Evolutionary conservation across 192 early-diverging fungal genomes (phyloP).

Genomic region (Anaeromyces robustus): DNA sequence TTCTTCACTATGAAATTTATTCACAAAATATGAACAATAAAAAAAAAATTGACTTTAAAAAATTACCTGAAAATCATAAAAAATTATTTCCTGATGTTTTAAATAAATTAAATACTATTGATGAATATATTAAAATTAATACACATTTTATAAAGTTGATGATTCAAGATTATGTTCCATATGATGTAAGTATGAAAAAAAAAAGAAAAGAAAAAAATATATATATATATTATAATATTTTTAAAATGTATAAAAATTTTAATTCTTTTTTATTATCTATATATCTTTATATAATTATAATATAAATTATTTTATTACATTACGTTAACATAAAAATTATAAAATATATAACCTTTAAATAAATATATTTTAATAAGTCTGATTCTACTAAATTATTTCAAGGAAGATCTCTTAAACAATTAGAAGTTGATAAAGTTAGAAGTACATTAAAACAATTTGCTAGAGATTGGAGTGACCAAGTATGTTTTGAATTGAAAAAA

Average conservation of each 20-base stretch:
- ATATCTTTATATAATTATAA: too few species aligned
- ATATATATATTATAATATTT: too few species aligned
- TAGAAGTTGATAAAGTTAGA: constrained; percentile 61
- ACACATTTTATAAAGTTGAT: constrained; percentile 22
- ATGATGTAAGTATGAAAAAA: constrained; percentile 14
- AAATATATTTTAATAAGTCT: constrained; percentile 3
- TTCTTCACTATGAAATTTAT: constrained; percentile 42
- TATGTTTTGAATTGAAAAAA: too few species aligned
- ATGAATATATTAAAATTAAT: constrained; percentile 42
- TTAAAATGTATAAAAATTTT: too few species aligned
- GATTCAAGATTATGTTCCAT: neutral
- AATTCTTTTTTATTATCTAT: too few species aligned
- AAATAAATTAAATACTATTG: constrained; percentile 42
- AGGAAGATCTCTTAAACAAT: constrained; percentile 27
- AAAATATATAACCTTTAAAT: too few species aligned
- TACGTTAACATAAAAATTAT: too few species aligned
- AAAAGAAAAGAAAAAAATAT: too few species aligned
- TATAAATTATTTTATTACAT: too few species aligned
- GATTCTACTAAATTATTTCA: neutral
- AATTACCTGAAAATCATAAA: constrained; percentile 46
- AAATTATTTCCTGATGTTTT: constrained; percentile 31
- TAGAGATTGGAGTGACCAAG: constrained; percentile 81
- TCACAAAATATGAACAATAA: constrained; percentile 44
- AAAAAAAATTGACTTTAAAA: constrained; percentile 36
- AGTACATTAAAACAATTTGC: constrained; percentile 87